A percentile compares a stretch with the other conserved stretches of the same genome.
These are phyloP conservation scores for Hydrangea macrophylla DNA, from an alignment of 148 eudicot species.

Conservation along the genomic window DNA sequence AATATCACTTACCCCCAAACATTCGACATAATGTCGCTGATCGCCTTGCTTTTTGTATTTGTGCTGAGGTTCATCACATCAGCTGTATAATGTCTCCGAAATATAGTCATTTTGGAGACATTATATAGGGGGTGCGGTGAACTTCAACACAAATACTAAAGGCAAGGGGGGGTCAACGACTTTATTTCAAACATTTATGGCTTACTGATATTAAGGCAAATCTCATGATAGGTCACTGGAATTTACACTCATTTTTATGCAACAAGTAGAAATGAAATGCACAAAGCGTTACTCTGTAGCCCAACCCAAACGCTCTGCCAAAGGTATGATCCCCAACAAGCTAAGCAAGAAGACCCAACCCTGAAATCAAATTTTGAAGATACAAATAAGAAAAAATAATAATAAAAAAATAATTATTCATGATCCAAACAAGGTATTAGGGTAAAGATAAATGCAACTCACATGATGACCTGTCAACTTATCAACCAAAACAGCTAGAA, in stretches of 20 bases:
- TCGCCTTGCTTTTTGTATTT: no score
- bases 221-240: no score
- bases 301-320: constrained; percentile 44
- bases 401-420: not conserved
- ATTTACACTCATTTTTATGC: not conserved
- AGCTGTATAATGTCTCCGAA: no score
- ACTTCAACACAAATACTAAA: no score
- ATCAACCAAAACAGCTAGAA: constrained; percentile 32
- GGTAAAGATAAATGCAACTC: constrained; percentile 12
- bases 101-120: no score
- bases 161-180: no score
- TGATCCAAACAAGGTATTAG: not conserved
- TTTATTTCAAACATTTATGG: no score
- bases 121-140: no score
- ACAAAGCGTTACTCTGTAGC: constrained; percentile 31
- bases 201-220: no score
- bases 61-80: no score
- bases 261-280: not conserved
- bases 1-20: no score
- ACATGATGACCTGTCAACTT: constrained; percentile 24
- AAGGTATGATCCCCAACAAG: constrained; percentile 37
- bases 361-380: constrained; percentile 22
- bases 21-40: no score
- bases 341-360: constrained; percentile 35
- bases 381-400: not conserved